Evolutionary conservation across 208 protist species (phyloP), one percentile per base, ranked within the genome.

Genomic region (Acanthamoeba sp.): DNA sequence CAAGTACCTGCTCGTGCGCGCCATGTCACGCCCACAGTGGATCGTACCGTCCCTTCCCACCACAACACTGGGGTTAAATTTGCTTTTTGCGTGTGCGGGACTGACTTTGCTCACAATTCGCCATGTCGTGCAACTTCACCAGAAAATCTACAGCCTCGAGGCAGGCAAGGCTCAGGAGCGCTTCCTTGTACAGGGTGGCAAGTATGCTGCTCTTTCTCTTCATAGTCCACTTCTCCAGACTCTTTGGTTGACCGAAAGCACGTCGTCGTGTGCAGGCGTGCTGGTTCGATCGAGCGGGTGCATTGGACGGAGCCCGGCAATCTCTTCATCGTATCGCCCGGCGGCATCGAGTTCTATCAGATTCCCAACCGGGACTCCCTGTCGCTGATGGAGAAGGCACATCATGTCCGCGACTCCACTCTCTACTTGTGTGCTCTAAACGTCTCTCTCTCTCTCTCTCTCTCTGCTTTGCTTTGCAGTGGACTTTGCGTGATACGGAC

Each of bases 1-100:
- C 73, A 84, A 84, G 73, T 84, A 84, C 73, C 73, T 84, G 40
- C 73, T 84, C 34, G 42, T 84, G 34, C 73, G 38, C 38, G n/a
- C 73, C 38, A 84, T 84, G 73, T 84, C 73, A 2, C 38, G 73
- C 5, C 73, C 73, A 55, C 73, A 84, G 40, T 24, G 1, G 36
- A 84, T 84, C 73, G 73, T 84, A 52, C n/a, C 34, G 2, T 29
- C 69, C 29, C 24, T 84, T 16, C 73, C 4, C 52, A 29, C 4
- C 18, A 52, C 73, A 80, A 10, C 32, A 16, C 6, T 80, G 5
- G 38, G 7, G 6, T 38, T 10, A 69, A 29, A 69, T 69, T 34
- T 69, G 9, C n/a, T 7, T 22, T 34, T n/a, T n/a, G n/a, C n/a
- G n/a, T n/a, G n/a, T n/a, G n/a, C n/a, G n/a, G n/a, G n/a, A n/a